These are phyloP conservation scores for Phytopythium delawarense DNA, from an alignment of 352 stramenopile genomes.

Conservation along the genomic window DNA sequence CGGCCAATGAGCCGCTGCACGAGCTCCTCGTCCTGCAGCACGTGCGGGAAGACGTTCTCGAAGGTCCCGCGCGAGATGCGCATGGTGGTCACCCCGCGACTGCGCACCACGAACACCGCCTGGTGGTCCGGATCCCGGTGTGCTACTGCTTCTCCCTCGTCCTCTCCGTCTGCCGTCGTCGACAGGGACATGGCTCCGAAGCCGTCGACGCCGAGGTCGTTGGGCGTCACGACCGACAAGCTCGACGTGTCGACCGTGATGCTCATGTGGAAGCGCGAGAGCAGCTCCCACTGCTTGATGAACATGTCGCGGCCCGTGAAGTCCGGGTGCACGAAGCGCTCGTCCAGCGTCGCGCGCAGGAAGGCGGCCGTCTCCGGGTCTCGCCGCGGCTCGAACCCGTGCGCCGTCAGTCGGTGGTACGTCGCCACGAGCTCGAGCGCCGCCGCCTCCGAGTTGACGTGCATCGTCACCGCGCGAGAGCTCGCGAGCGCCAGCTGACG, in stretches of 20 bases:
- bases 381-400: slow-evolving; percentile 13
- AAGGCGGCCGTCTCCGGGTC: slow-evolving; percentile 17
- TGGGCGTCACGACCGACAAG: slow-evolving; percentile 17
- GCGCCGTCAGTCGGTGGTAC: slow-evolving; percentile 30
- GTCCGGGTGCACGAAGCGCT: slow-evolving; percentile 29
- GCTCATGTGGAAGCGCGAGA: slow-evolving; percentile 27
- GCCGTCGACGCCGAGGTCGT: background rate
- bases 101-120: slow-evolving; percentile 30
- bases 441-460: slow-evolving; percentile 19
- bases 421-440: slow-evolving; percentile 26
- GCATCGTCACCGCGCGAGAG: background rate
- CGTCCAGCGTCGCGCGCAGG: slow-evolving; percentile 15
- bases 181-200: slow-evolving; percentile 2
- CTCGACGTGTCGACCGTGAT: slow-evolving; percentile 17
- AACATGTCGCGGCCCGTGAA: slow-evolving; percentile 28
- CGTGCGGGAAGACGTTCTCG: slow-evolving; percentile 39
- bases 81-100: slow-evolving; percentile 24
- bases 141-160: slow-evolving; percentile 5
- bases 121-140: slow-evolving; percentile 9
- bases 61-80: slow-evolving; percentile 38
- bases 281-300: slow-evolving; percentile 39
- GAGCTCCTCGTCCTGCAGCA: slow-evolving; percentile 36
- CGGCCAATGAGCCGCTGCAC: slow-evolving; percentile 42
- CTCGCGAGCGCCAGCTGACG: slow-evolving; percentile 5
- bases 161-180: slow-evolving; percentile 1